phyloP scores from a whole-genome alignment of 2,329 filamentous ascomycete genomes.

The Colletotrichum melonis region DNA sequence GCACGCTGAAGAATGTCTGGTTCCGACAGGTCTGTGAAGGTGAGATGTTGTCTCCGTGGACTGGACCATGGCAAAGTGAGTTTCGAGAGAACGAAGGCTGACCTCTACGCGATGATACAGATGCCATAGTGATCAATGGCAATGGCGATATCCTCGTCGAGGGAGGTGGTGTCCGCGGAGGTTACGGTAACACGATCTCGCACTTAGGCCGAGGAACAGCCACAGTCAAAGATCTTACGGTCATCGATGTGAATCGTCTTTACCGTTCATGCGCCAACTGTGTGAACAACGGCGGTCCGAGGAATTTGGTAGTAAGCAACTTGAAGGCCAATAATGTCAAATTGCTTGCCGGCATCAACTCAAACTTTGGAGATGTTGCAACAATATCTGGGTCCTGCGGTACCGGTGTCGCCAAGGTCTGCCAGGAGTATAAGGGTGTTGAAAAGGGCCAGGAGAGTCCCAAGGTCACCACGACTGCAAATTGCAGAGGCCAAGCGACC shows the following conservation, averaged over 20 bases:
- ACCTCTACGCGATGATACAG: background rate
- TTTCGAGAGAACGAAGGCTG: background rate
- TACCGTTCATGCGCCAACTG: constrained; percentile 58
- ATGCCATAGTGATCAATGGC: background rate
- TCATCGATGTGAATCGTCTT: constrained; percentile 52
- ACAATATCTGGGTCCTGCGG: constrained; percentile 36
- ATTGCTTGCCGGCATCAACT: constrained; percentile 53
- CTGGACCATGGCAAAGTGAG: constrained; percentile 47
- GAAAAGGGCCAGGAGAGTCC: constrained; percentile 16
- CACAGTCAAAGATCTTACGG: constrained; percentile 46
- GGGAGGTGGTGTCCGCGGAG: constrained; percentile 47
- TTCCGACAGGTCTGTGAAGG: constrained; percentile 51
- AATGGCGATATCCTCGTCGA: constrained; percentile 36
- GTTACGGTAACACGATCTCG: constrained; percentile 44
- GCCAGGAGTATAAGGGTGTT: constrained; percentile 32
- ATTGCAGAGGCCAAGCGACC: constrained; percentile 20
- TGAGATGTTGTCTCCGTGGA: constrained; percentile 43
- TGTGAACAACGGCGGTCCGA: constrained; percentile 26
- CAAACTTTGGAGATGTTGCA: constrained; percentile 46
- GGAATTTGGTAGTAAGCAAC: background rate
- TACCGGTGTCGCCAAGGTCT: constrained; percentile 16
- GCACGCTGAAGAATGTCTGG: constrained; percentile 51
- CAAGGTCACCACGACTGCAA: constrained; percentile 27
- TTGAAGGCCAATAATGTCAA: constrained; percentile 4
- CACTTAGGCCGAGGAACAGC: constrained; percentile 46